These are phyloP conservation scores for Exophiala phaeomuriformis DNA, from an alignment of 2,329 filamentous ascomycete species.

Conservation along the genomic window DNA sequence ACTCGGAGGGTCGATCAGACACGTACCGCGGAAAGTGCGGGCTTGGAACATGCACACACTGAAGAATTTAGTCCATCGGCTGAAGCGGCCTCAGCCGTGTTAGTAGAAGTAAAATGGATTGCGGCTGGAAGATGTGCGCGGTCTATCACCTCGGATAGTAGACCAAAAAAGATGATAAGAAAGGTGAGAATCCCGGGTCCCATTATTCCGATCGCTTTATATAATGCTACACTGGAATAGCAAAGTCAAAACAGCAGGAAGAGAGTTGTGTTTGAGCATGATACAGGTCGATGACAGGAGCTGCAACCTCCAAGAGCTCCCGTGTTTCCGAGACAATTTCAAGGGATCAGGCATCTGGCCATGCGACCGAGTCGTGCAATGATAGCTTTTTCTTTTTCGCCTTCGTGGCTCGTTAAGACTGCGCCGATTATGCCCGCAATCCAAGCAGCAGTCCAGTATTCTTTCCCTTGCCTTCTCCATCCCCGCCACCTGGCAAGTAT, in stretches of 20 bases:
- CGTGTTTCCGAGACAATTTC: neutral
- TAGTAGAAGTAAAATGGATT: too few species aligned
- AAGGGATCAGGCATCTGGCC: too few species aligned
- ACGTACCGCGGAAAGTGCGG: too few species aligned
- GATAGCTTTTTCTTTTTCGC: neutral
- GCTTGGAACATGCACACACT: too few species aligned
- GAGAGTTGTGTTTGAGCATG: constrained; percentile 6
- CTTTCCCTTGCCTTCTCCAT: constrained; percentile 52
- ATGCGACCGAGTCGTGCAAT: too few species aligned
- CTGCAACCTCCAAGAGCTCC: neutral
- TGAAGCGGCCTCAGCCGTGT: too few species aligned
- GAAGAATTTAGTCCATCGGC: too few species aligned
- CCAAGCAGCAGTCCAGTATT: constrained; percentile 61
- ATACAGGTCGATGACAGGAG: constrained; percentile 7
- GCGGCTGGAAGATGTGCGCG: too few species aligned
- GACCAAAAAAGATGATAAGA: neutral
- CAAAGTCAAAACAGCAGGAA: constrained; percentile 1
- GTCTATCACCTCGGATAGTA: too few species aligned
- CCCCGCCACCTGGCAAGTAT: constrained; percentile 71
- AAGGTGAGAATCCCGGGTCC: constrained; percentile 20
- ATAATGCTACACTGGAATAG: constrained; percentile 16
- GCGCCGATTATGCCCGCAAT: constrained; percentile 33
- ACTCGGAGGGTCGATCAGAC: too few species aligned
- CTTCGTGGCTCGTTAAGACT: neutral
- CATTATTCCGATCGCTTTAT: constrained; percentile 14